These are phyloP conservation scores for Ceratobasidium sp. DNA, from an alignment of 1,284 basidiomycete genomes.

Conservation along the genomic window DNA sequence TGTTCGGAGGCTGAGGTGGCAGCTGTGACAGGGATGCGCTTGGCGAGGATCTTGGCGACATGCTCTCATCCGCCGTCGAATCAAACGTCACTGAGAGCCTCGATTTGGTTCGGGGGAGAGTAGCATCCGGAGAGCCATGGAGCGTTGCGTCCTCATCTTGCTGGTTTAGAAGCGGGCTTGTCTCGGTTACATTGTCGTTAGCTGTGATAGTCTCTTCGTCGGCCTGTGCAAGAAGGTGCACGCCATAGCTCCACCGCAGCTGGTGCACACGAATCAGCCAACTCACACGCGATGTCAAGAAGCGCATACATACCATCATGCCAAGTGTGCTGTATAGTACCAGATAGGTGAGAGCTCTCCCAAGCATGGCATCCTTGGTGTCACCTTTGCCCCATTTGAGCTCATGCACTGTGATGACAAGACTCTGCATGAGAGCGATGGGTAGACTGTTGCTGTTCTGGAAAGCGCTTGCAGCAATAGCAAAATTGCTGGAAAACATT, in stretches of 20 bases:
- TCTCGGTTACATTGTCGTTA: constrained; percentile 22
- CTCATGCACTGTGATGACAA: constrained; percentile 83
- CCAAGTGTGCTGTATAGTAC: constrained; percentile 92
- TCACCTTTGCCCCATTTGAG: constrained; percentile 86
- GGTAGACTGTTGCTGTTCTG: constrained; percentile 95
- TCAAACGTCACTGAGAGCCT: constrained; percentile 21
- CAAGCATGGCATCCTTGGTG: constrained; percentile 85
- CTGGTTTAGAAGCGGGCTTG: constrained; percentile 19
- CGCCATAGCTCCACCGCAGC: constrained; percentile 91
- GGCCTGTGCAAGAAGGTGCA: constrained; percentile 75
- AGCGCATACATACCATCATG: constrained; percentile 74
- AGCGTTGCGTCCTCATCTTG: constrained; percentile 10
- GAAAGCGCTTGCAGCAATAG: constrained; percentile 85
- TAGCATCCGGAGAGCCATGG: not conserved
- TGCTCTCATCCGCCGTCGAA: constrained; percentile 25
- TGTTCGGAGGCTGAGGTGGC: constrained; percentile 11
- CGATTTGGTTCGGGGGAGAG: constrained; percentile 23
- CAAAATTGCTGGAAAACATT: constrained; percentile 67
- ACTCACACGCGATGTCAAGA: constrained; percentile 8
- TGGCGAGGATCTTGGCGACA: constrained; percentile 28
- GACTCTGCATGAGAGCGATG: constrained; percentile 89
- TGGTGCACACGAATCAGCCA: constrained; percentile 47
- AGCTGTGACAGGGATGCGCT: constrained; percentile 12
- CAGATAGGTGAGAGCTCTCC: constrained; percentile 89
- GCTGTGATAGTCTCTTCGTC: constrained; percentile 59